Evolutionary conservation across 495 filamentous ascomycete species (phyloP).

Genomic region (Podospora pseudocomata): DNA sequence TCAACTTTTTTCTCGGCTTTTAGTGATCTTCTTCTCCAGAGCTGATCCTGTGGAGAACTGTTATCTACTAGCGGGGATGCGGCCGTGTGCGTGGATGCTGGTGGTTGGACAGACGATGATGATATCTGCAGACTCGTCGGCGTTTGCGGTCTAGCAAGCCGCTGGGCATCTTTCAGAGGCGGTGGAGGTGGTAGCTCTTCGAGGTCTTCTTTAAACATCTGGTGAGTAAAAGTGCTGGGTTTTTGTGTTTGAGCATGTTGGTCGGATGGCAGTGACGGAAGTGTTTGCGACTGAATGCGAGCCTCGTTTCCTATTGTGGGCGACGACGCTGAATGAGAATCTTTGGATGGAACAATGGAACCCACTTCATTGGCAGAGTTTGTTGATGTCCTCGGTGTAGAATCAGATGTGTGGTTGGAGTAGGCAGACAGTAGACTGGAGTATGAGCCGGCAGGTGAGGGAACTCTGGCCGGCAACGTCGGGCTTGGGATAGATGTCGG

Average conservation of each 20-base stretch:
- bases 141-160: slow-evolving; percentile 16
- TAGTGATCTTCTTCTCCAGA: slow-evolving; percentile 46
- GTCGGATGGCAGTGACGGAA: slow-evolving; percentile 17
- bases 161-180: slow-evolving; percentile 36
- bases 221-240: slow-evolving; percentile 1
- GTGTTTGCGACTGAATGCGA: slow-evolving; percentile 12
- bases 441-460: slow-evolving; percentile 38
- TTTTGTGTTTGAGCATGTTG: slow-evolving; percentile 25
- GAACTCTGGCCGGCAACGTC: slow-evolving; percentile 16
- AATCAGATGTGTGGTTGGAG: slow-evolving; percentile 39
- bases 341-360: slow-evolving; percentile 34
- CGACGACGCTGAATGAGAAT: slow-evolving; percentile 35
- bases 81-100: slow-evolving; percentile 14
- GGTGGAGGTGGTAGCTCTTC: slow-evolving; percentile 37
- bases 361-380: slow-evolving; percentile 32
- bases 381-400: slow-evolving; percentile 32
- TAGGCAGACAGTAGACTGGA: slow-evolving; percentile 47
- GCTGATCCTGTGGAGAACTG: slow-evolving; percentile 38
- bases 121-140: slow-evolving; percentile 17
- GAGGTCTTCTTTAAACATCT: slow-evolving; percentile 8
- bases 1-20: slow-evolving; percentile 40
- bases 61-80: slow-evolving; percentile 17
- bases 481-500: slow-evolving; percentile 10
- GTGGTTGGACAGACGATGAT: slow-evolving; percentile 16
- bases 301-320: slow-evolving; percentile 17